Percentiles rank a stretch among this genome's conserved stretches.
Evolutionary conservation across 2,329 filamentous ascomycete genomes (phyloP).

Genomic region (Fusarium kyushuense): DNA sequence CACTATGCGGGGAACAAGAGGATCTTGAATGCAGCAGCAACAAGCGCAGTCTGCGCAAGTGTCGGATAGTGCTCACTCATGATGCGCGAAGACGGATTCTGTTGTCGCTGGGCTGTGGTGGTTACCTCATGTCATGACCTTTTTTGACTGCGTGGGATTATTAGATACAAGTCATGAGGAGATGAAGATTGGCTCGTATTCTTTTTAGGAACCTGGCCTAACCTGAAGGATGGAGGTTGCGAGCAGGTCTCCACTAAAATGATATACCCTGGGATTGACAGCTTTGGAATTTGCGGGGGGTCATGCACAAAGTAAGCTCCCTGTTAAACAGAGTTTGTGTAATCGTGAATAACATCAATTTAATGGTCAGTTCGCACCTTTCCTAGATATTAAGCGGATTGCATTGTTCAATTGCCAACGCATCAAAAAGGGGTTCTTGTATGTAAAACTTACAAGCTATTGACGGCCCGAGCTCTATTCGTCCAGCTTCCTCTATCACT

Average conservation of each 20-base stretch:
- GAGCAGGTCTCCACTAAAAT: constrained; percentile 26
- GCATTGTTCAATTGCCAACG: background rate
- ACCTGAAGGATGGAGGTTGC: constrained; percentile 6
- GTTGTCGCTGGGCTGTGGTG: constrained; percentile 30
- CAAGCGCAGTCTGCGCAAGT: constrained; percentile 87
- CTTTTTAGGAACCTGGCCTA: constrained; percentile 19
- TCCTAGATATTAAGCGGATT: background rate
- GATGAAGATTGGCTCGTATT: constrained; percentile 41
- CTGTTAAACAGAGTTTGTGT: background rate
- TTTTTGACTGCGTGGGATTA: background rate
- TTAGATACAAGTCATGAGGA: constrained; percentile 35
- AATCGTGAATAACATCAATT: background rate
- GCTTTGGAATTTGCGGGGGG: constrained; percentile 1
- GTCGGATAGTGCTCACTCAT: constrained; percentile 90
- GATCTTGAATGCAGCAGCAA: constrained; percentile 89
- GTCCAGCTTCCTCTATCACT: constrained; percentile 5
- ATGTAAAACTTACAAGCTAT: constrained; percentile 11
- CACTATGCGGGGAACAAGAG: constrained; percentile 96
- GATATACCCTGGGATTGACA: constrained; percentile 21
- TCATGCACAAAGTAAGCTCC: background rate
- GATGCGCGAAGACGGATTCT: constrained; percentile 39
- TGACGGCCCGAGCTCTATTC: constrained; percentile 34
- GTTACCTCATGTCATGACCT: constrained; percentile 44
- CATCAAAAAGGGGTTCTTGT: constrained; percentile 20
- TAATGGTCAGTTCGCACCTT: background rate